These are phyloP conservation scores for Colletotrichum lentis DNA, from an alignment of 2,329 filamentous ascomycete species.

Conservation along the genomic window DNA sequence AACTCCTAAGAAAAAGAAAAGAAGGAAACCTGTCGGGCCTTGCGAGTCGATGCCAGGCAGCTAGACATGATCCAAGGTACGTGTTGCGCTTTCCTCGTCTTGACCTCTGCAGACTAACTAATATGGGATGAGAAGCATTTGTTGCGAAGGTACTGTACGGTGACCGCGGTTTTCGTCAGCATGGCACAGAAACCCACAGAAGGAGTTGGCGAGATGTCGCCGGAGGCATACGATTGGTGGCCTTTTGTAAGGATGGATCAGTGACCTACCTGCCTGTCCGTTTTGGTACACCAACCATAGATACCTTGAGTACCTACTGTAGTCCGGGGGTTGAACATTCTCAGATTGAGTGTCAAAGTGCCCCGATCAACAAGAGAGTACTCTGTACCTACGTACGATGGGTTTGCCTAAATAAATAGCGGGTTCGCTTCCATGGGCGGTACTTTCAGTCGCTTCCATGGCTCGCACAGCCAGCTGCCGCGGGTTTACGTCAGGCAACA, in stretches of 20 bases:
- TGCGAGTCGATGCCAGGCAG: neutral
- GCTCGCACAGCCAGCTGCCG: constrained; percentile 22
- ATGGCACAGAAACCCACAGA: constrained; percentile 26
- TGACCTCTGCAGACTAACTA: neutral
- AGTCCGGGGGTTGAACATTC: neutral
- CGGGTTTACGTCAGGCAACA: constrained; percentile 4
- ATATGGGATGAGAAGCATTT: neutral
- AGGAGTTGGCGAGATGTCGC: constrained; percentile 26
- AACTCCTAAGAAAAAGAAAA: neutral
- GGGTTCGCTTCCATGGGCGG: neutral
- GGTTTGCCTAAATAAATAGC: neutral
- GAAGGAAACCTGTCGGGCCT: neutral
- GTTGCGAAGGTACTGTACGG: neutral
- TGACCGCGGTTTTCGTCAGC: constrained; percentile 7
- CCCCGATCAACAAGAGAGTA: neutral
- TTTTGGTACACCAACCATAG: neutral
- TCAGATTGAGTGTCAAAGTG: neutral
- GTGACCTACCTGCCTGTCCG: neutral
- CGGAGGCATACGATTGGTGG: constrained; percentile 23
- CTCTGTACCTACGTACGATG: no score
- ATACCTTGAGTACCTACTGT: no score
- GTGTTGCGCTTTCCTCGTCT: neutral
- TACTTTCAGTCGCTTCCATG: constrained; percentile 7
- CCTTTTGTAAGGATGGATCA: neutral
- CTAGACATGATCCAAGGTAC: neutral